Evolutionary conservation across 768 basidiomycete species (phyloP).

Genomic region (Chalciporus piperatus): DNA sequence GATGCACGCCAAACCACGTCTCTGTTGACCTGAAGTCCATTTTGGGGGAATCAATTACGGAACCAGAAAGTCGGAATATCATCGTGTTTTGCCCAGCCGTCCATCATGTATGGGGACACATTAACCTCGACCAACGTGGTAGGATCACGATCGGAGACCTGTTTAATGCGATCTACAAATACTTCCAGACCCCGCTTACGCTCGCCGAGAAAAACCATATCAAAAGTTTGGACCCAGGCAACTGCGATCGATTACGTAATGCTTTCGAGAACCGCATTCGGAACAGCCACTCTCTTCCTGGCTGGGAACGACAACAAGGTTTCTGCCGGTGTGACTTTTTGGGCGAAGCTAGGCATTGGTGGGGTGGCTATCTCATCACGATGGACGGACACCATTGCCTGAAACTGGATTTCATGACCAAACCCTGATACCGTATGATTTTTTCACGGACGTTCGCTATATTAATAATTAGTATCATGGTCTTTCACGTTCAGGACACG

Average conservation of each 20-base stretch:
- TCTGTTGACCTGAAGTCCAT: conserved; percentile 18
- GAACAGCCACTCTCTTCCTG: conserved; percentile 38
- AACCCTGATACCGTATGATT: not conserved
- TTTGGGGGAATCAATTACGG: conserved; percentile 19
- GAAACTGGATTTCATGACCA: conserved; percentile 41
- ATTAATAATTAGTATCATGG: too few species aligned
- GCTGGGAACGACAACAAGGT: conserved; percentile 37
- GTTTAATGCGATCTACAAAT: conserved; percentile 47
- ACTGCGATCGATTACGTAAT: conserved; percentile 18
- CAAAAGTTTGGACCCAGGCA: conserved; percentile 12
- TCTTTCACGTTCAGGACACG: not conserved
- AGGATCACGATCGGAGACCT: conserved; percentile 43
- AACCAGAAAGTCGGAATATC: conserved; percentile 19
- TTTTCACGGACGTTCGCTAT: not conserved
- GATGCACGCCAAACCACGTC: conserved; percentile 28
- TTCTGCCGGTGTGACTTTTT: conserved; percentile 51
- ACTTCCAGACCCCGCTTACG: conserved; percentile 45
- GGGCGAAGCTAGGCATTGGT: conserved; percentile 44
- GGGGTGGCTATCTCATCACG: conserved; percentile 35
- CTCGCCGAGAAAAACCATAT: conserved; percentile 26
- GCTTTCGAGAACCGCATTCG: conserved; percentile 37
- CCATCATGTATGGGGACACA: conserved; percentile 45
- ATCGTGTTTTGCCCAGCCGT: conserved; percentile 24
- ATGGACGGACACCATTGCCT: conserved; percentile 43
- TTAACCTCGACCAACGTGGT: conserved; percentile 37